Evolutionary conservation across 2,329 filamentous ascomycete species (phyloP).

Genomic region (Fusarium tricinctum): DNA sequence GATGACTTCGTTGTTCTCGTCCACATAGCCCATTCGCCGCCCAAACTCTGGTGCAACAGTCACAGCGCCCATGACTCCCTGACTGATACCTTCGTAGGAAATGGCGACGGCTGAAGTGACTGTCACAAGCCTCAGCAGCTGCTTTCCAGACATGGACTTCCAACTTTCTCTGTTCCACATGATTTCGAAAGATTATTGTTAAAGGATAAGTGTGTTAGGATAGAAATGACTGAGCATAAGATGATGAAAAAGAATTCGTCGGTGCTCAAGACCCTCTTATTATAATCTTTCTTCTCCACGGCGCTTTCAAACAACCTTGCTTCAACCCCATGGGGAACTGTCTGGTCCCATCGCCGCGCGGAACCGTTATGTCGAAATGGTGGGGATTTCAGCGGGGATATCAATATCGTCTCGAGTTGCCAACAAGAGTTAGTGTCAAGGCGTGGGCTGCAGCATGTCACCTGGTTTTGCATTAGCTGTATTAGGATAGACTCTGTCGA

Average conservation of each 20-base stretch:
- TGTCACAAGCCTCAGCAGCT: slow-evolving; percentile 32
- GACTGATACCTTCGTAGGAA: slow-evolving; percentile 55
- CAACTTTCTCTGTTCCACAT: slow-evolving; percentile 25
- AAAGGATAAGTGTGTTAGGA: background rate
- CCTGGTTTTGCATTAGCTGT: too few relatives aligned
- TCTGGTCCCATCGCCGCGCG: background rate
- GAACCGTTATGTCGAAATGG: too few relatives aligned
- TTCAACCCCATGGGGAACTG: slow-evolving; percentile 12
- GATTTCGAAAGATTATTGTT: too few relatives aligned
- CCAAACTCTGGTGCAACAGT: slow-evolving; percentile 57
- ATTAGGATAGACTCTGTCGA: too few relatives aligned
- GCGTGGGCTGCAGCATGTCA: too few relatives aligned
- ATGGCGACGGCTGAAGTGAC: slow-evolving; percentile 31
- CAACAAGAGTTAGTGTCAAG: background rate
- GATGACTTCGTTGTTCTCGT: slow-evolving; percentile 4
- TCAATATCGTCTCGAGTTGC: background rate
- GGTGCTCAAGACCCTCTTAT: slow-evolving; percentile 1
- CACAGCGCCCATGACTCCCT: slow-evolving; percentile 66
- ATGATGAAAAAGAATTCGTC: background rate
- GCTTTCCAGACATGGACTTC: slow-evolving; percentile 21
- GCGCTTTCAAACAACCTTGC: background rate
- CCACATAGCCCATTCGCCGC: slow-evolving; percentile 17
- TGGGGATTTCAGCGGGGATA: too few relatives aligned
- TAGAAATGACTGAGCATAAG: background rate
- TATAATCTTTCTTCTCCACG: background rate